phyloP scores from a whole-genome alignment of 345 rosid species.

The Mercurialis annua region DNA sequence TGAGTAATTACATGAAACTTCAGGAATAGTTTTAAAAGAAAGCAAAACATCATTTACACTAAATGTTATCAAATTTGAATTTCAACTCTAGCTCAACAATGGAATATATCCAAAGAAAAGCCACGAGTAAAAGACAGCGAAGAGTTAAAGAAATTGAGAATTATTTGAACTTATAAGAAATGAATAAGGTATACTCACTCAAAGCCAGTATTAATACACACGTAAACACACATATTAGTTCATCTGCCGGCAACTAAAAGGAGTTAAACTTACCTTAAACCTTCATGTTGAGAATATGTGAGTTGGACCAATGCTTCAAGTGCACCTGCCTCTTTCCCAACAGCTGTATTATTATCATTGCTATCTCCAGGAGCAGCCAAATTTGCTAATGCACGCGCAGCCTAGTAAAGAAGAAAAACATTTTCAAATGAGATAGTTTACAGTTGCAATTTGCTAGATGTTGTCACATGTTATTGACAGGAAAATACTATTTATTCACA shows the following conservation, averaged over 20 bases:
- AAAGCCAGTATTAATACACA: background rate
- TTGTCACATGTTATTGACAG: background rate
- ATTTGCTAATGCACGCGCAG: constrained; percentile 39
- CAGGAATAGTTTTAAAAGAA: background rate
- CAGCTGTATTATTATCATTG: constrained; percentile 32
- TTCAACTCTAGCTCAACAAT: background rate
- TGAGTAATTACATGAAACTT: constrained; percentile 1
- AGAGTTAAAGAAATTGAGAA: background rate
- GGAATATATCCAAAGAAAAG: background rate
- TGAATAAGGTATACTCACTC: background rate
- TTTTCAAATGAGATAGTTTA: background rate
- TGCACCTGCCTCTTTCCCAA: constrained; percentile 39
- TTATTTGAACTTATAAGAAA: background rate
- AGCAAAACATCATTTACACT: background rate
- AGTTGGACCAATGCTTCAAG: constrained; percentile 36
- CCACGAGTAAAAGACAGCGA: background rate
- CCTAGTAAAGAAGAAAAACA: constrained; percentile 19
- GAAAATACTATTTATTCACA: background rate
- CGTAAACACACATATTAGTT: too few species aligned
- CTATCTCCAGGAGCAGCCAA: constrained; percentile 45
- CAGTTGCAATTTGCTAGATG: constrained; percentile 3
- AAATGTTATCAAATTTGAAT: background rate
- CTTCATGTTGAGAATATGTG: constrained; percentile 35
- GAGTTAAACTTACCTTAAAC: constrained; percentile 30
- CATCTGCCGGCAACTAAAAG: constrained; percentile 1